phyloP scores from a whole-genome alignment of 2,329 filamentous ascomycete genomes.

The Cordyceps pruinosa region DNA sequence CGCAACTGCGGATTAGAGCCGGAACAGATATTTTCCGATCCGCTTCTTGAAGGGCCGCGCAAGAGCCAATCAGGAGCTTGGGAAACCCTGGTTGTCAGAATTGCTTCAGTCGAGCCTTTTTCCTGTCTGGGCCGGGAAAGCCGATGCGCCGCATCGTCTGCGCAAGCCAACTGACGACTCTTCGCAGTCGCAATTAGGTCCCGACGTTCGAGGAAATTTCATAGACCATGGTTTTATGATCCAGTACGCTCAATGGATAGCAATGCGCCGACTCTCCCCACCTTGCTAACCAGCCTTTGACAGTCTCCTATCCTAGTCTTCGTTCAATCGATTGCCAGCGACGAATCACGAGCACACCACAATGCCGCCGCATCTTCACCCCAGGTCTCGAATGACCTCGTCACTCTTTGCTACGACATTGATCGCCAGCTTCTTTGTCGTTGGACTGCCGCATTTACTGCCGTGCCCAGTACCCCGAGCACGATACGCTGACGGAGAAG shows the following conservation, averaged over 20 bases:
- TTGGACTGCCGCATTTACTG: conserved; percentile 80
- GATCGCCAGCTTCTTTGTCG: conserved; percentile 82
- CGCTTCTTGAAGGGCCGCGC: neutral
- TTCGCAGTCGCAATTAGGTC: neutral
- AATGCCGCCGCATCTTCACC: conserved; percentile 87
- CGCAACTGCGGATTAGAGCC: neutral
- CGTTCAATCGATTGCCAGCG: neutral
- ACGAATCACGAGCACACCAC: conserved; percentile 22
- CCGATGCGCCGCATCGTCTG: neutral
- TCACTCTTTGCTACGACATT: conserved; percentile 94
- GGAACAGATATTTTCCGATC: neutral
- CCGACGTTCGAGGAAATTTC: neutral
- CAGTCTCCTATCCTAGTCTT: neutral
- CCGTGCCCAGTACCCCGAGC: conserved; percentile 81
- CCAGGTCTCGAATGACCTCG: conserved; percentile 85
- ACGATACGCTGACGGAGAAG: conserved; percentile 64
- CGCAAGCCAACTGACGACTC: neutral
- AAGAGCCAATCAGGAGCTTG: neutral
- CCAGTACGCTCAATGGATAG: conserved; percentile 15
- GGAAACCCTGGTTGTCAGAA: conserved; percentile 6
- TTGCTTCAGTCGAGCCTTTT: conserved; percentile 4
- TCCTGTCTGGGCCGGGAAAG: neutral
- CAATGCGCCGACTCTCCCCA: neutral
- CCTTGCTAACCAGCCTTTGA: conserved; percentile 1
- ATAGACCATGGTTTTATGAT: conserved; percentile 17